Conservation (phyloP, 2,329 filamentous ascomycete species). For the Fusarium lateritium region DNA sequence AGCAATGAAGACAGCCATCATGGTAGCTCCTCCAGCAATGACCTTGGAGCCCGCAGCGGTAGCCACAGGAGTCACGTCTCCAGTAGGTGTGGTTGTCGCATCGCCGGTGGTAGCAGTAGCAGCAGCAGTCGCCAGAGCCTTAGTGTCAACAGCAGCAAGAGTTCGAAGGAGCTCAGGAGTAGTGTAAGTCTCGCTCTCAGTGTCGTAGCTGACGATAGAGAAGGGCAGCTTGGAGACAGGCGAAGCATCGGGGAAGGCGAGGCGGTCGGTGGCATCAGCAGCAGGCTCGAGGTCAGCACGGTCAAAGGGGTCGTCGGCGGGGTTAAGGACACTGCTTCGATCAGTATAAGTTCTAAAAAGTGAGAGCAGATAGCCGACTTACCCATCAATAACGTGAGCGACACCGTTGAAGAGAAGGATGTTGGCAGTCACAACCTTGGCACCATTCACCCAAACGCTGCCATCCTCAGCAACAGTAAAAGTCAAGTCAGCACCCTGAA, state of each 20-base stretch:
- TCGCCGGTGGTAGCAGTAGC: constrained; percentile 8
- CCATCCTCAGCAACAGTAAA: constrained; percentile 52
- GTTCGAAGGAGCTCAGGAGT: constrained; percentile 50
- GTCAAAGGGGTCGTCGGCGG: constrained; percentile 45
- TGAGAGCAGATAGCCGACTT: not conserved
- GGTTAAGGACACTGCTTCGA: constrained; percentile 45
- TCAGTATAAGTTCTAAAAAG: not conserved
- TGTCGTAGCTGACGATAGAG: constrained; percentile 42
- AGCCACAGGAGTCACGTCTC: constrained; percentile 16
- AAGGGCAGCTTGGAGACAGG: constrained; percentile 48
- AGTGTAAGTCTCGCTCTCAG: constrained; percentile 46
- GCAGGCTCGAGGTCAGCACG: constrained; percentile 42
- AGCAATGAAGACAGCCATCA: constrained; percentile 22
- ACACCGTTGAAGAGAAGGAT: constrained; percentile 53
- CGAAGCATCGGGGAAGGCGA: constrained; percentile 49
- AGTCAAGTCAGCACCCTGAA: constrained; percentile 45
- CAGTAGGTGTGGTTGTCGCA: constrained; percentile 12
- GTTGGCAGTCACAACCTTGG: constrained; percentile 52
- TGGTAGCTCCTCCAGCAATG: constrained; percentile 13
- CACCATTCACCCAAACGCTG: constrained; percentile 52
- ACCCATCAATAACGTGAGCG: constrained; percentile 53
- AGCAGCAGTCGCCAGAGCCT: constrained; percentile 18
- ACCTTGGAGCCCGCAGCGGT: constrained; percentile 31
- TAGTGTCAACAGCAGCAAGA: constrained; percentile 41
- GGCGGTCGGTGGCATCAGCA: constrained; percentile 43